Evolutionary conservation across 2,329 filamentous ascomycete genomes (phyloP), one percentile per base, ranked within the genome.

Genomic region (Penicillium thymicola): DNA sequence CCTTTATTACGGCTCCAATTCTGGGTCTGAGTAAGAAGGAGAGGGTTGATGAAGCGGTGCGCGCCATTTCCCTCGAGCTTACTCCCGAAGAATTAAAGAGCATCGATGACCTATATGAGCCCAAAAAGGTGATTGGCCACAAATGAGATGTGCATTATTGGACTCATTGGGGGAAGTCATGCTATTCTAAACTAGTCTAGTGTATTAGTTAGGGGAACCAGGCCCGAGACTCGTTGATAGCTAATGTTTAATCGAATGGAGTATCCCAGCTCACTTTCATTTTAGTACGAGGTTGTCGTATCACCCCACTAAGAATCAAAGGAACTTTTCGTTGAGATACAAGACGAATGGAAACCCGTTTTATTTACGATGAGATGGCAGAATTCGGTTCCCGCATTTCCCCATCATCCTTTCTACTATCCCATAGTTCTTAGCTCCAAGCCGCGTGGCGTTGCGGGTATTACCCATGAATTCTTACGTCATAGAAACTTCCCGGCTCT

Each of bases 71-170:
- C 65, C 86, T 88, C 66, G 82, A 84, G 75, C 74, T 89, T 60
- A 85, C 83, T 11, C 75, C 79, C 0, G 76, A 79, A 52, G 86
- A 89, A 71, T 74, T 88, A 13, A 71, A 79, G 44, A 78, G 81
- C 51, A 84, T 89, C 59, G 71, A 69, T 51, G 65, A 65, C 13
- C 42, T 67, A 27, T 66, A 67, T 57, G 57, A 59, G 49, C 60
- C 60, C 2, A 66, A 59, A 52, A 45, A 34, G 14, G 58, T 66
- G 13, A 40, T 64, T 27, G 60, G 65, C 1, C 64, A 66, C 36
- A 8, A 38, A 23, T 59, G 45, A 57, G 42, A 27, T 28, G 16
- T 28, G 18, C 6, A 21, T 23, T 7, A 21, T 14, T 40, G 18
- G 18, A 14, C 0, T 40, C 5, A 40, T 11, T 2, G 11, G 10